Evolutionary conservation across 441 rosid species (phyloP).

Genomic region (Arabidopsis lyrata): DNA sequence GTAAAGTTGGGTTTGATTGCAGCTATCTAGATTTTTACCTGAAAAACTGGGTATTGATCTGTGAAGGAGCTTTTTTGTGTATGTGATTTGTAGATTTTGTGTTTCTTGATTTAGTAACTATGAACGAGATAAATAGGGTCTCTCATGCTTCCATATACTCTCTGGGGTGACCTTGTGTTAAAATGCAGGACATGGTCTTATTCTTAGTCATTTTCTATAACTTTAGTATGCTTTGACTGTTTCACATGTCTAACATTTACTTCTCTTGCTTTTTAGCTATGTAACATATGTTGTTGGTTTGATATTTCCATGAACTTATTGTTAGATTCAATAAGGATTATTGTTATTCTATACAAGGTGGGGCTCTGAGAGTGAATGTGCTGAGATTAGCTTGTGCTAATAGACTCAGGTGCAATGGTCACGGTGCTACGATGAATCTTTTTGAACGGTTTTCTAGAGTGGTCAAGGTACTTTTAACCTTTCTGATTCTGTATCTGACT

Average conservation of each 20-base stretch:
- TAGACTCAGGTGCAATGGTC: slow-evolving; percentile 49
- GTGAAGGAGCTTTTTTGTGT: too few species aligned
- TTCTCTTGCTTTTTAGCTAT: background rate
- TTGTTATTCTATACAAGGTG: slow-evolving; percentile 29
- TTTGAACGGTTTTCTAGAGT: slow-evolving; percentile 93
- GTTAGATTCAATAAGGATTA: slow-evolving; percentile 4
- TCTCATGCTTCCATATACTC: background rate
- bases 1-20: background rate
- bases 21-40: too few species aligned
- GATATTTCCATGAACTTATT: background rate
- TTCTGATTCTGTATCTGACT: too few species aligned
- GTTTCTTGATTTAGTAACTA: background rate
- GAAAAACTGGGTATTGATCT: background rate
- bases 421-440: slow-evolving; percentile 77
- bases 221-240: background rate
- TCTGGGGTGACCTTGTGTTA: background rate
- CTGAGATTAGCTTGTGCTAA: slow-evolving; percentile 43
- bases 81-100: background rate
- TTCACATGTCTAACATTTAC: background rate
- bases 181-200: background rate
- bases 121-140: background rate
- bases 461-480: slow-evolving; percentile 77
- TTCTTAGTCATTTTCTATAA: too few species aligned
- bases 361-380: slow-evolving; percentile 39
- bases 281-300: background rate